Base-by-base conservation (phyloP, 352 stramenopile genomes). In the Hyaloperonospora brassicae region DNA sequence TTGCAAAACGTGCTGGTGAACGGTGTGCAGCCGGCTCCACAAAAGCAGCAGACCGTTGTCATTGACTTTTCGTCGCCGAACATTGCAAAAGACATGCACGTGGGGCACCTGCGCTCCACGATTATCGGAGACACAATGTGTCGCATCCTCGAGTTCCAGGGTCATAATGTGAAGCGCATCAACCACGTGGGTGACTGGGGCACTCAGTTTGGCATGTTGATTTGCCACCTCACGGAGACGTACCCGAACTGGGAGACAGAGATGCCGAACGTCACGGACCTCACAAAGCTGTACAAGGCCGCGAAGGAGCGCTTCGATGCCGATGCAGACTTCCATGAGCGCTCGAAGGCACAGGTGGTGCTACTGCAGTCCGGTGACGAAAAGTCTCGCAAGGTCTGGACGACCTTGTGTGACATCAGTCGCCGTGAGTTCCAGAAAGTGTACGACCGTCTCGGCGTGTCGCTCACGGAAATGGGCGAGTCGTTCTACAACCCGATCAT, bases 151-250 rank as follows among this genome's bases (percentile, higher is more conserved):
- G 84, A 93, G 54, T 93, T 93, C 66, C 81, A 92, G 59, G 76
- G 68, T 61, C 73, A 90, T 66, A 64, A 90, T 30, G 84, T 93
- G n/a, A 57, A 71, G 49, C 81, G 84, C 25, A 83, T 92, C 31
- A 93, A 90, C 69, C 84, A 93, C 76, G 74, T 92, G 13, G 84
- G 84, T 13, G 84, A 93, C 64, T 90, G 80, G 84, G 84, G 84
- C 36, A 91, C 84, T 12, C 97, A 99, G 72, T 99, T 99, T 64
- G 97, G 97, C 41, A 99, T 99, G 97, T 83, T 99, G 11, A 98
- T 99, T 72, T 95, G 97, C 66, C 97, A 99, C 72, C 79, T 99
- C 45, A 97, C 97, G 51, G 96, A 99, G 63, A 94, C 95, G 59
- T 98, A 98, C 74, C 97, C 53, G 66, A 96, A 72, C 75, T 98